Evolutionary conservation across 1,284 basidiomycete genomes (phyloP), one percentile per base, ranked within the genome.

Genomic region (Sporisorium reilianum): DNA sequence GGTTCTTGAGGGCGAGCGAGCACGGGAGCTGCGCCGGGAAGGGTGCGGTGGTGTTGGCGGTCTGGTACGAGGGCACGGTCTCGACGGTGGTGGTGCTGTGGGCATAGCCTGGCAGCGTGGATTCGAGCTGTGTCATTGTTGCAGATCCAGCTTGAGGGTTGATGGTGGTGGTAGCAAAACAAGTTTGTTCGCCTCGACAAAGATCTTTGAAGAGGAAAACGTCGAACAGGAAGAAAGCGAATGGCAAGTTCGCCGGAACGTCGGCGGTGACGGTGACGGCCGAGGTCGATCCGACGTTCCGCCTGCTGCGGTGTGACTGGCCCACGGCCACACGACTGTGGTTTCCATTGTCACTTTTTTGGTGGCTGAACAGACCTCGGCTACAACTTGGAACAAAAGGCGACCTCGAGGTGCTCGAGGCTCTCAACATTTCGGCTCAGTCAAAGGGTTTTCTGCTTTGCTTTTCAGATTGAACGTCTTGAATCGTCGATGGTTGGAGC

Each of bases 1-100:
- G 55, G 50, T 75, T 75, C 56, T 75, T 70, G 67, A 75, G 26
- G 41, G 55, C 58, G 28, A 75, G 50, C 22, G 63, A 60, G 63
- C 72, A 75, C 16, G 72, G 72, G 0, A 67, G 50, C 23, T 50
- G 50, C 46, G 51, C n/a, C 18, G 72, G 67, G 53, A 69, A 75
- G 20, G 58, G 57, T 0, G 72, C 46, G 6, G 63, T 60, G 7
- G 63, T 59, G 57, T 32, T 61, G 36, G 72, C 66, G 14, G 52
- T 40, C 23, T 38, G 63, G 56, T 75, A 75, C 23, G 72, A 75
- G 26, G 72, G 72, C 20, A 68, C 49, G 8, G 63, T 56, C 14
- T 69, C 59, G 51, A 75, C 34, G 18, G 66, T 75, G 55, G 56
- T 59, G 38, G 67, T 62, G 57, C 62, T 64, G 11, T 61, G 58